A percentile compares a stretch with the other conserved stretches of the same genome.
These are phyloP conservation scores for Hondaea fermentalgiana DNA, from an alignment of 108 stramenopile species.

Conservation along the genomic window DNA sequence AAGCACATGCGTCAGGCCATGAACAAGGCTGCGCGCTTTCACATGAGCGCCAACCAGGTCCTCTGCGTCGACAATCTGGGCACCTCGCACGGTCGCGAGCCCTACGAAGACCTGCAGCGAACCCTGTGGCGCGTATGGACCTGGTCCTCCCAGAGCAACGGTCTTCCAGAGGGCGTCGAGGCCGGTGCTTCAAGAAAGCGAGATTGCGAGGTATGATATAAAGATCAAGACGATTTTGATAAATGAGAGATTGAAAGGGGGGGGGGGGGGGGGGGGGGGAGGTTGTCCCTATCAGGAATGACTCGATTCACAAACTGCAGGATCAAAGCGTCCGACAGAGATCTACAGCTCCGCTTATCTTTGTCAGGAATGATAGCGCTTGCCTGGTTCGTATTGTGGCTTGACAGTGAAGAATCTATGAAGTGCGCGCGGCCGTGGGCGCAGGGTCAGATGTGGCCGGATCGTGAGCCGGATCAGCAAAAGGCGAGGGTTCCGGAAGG, in stretches of 20 bases:
- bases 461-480: background rate
- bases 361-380: too few species aligned
- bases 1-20: background rate
- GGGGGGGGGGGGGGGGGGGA: too few species aligned
- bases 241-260: too few species aligned
- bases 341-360: too few species aligned
- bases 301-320: too few species aligned
- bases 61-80: background rate
- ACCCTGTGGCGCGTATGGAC: constrained; percentile 12
- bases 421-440: too few species aligned
- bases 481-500: background rate
- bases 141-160: background rate
- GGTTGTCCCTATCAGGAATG: too few species aligned
- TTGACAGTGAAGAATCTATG: too few species aligned
- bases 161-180: background rate
- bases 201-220: background rate
- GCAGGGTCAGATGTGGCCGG: too few species aligned
- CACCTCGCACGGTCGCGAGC: background rate
- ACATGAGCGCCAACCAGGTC: background rate
- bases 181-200: background rate
- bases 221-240: too few species aligned
- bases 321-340: too few species aligned
- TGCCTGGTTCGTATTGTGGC: too few species aligned
- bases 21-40: background rate
- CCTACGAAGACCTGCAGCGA: background rate